Base-by-base conservation (phyloP, 441 rosid species). In the Cnidoscolus chayamansa region DNA sequence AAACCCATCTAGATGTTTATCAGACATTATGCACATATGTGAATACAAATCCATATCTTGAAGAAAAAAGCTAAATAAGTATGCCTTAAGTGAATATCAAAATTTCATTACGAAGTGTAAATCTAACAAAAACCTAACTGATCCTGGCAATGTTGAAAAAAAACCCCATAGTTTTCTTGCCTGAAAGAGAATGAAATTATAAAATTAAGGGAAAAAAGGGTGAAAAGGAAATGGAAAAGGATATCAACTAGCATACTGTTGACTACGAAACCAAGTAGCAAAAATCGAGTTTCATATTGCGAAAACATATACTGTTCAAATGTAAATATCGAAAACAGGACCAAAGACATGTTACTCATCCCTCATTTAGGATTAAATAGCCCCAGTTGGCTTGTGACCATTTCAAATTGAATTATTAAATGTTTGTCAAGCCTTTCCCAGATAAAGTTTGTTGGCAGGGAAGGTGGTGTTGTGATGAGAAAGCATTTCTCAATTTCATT, bases 31-130 rank as follows among this genome's bases (percentile, higher is more conserved):
- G 2, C 40, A 32, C 45, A 7, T 1, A 6, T 7, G 45, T 12
- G 35, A 51, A 66, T 45, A 66, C 7, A 40, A 63, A 19, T 30
- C 50, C 40, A 66, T 25, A 55, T 40, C 64, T 32, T 13, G 49
- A 30, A 53, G 62, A 63, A 73, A 66, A 40, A 66, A 35, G 35
- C 49, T 53, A 53, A n/a, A 32, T 25, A 37, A 35, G 6, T 55
- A 37, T 16, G 60, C 48, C n/a, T 31, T 20, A 3, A 48, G 37
- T 7, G 30, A 11, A 20, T 4, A 49, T 11, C 55, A 0, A 48
- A 47, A 0, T 12, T 48, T 64, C 13, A n/a, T 37, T 65, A 1
- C 16, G 2, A 20, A 48, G 10, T 65, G 10, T 7, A 35, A 16
- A 4, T 40, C 47, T 10, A 61, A 4, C 17, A 49, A 25, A 67